A percentile compares a stretch with the other conserved stretches of the same genome.
Evolutionary conservation across 495 filamentous ascomycete species (phyloP).

Genomic region (Tuber microsphaerosporum): DNA sequence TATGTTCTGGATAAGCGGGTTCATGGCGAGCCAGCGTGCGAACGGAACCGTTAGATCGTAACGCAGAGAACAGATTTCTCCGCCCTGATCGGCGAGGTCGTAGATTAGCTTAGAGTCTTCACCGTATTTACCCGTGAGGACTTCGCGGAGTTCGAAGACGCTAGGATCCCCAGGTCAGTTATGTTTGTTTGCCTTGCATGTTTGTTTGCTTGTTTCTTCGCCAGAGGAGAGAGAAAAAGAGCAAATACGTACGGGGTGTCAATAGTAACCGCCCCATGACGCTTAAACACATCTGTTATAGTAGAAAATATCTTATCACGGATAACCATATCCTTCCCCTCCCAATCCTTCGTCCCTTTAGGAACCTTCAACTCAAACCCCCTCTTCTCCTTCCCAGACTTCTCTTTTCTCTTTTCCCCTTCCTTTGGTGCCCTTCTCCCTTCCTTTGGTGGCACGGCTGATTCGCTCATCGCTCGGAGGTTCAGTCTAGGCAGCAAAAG

Average conservation of each 20-base stretch:
- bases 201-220: conserved; percentile 49
- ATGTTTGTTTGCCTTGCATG: conserved; percentile 10
- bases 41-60: conserved; percentile 93
- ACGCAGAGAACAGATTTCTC: conserved; percentile 73
- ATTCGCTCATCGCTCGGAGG: background rate
- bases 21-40: conserved; percentile 82
- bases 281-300: conserved; percentile 79
- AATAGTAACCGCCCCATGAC: conserved; percentile 76
- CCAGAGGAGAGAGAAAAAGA: conserved; percentile 55
- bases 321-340: conserved; percentile 65
- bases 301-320: conserved; percentile 76
- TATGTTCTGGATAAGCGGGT: conserved; percentile 62
- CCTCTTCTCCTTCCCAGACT: conserved; percentile 37
- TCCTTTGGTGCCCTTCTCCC: conserved; percentile 38
- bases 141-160: conserved; percentile 53
- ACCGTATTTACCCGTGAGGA: conserved; percentile 82
- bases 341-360: conserved; percentile 46
- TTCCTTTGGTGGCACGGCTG: conserved; percentile 34
- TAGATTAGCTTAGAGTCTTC: conserved; percentile 89
- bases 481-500: conserved; percentile 7
- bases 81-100: conserved; percentile 77
- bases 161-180: conserved; percentile 16
- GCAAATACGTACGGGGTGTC: conserved; percentile 57
- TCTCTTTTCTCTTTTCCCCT: conserved; percentile 38
- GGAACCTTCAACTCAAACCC: conserved; percentile 41